Percentiles rank a stretch among this genome's conserved stretches.
Conservation (phyloP, 2,329 filamentous ascomycete species). For the Penicillium fuscoglaucum region DNA sequence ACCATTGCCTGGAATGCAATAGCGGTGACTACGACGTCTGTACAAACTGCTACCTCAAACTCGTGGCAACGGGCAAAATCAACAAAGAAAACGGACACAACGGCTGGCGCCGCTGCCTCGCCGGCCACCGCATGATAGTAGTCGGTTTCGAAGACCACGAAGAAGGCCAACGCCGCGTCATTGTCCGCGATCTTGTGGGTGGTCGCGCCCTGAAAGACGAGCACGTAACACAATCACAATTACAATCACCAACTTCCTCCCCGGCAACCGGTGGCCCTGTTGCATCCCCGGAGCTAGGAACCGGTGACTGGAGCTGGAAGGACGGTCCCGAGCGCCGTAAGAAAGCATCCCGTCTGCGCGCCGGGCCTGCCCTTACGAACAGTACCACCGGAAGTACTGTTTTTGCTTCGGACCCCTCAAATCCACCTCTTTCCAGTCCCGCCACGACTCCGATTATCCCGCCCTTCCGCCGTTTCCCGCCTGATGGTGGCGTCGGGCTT, state of each 20-base stretch:
- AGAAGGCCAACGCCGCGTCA: constrained; percentile 65
- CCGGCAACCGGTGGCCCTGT: constrained; percentile 27
- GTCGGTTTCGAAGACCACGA: constrained; percentile 71
- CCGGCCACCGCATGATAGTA: constrained; percentile 80
- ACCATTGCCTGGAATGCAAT: constrained; percentile 77
- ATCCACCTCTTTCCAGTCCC: constrained; percentile 2
- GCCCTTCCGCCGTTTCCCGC: constrained; percentile 59
- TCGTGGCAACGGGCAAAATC: constrained; percentile 65
- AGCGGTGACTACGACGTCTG: constrained; percentile 89
- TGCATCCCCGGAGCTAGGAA: constrained; percentile 29
- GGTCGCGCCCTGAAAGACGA: constrained; percentile 68
- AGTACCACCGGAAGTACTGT: constrained; percentile 6
- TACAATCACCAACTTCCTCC: constrained; percentile 18
- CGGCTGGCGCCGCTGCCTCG: constrained; percentile 81
- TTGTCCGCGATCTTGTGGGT: constrained; percentile 74
- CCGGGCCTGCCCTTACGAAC: constrained; percentile 6
- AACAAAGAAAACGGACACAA: constrained; percentile 71
- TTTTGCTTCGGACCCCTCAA: constrained; percentile 18
- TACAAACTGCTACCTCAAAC: constrained; percentile 69
- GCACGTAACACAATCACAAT: constrained; percentile 35
- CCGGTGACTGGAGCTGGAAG: constrained; percentile 46
- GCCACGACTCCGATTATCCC: constrained; percentile 16
- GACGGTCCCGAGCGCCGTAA: constrained; percentile 42
- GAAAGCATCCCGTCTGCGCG: constrained; percentile 38
- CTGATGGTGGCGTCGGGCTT: constrained; percentile 71